Evolutionary conservation across 192 early-diverging fungal species (phyloP).

Genomic region (Backusella macrospora): DNA sequence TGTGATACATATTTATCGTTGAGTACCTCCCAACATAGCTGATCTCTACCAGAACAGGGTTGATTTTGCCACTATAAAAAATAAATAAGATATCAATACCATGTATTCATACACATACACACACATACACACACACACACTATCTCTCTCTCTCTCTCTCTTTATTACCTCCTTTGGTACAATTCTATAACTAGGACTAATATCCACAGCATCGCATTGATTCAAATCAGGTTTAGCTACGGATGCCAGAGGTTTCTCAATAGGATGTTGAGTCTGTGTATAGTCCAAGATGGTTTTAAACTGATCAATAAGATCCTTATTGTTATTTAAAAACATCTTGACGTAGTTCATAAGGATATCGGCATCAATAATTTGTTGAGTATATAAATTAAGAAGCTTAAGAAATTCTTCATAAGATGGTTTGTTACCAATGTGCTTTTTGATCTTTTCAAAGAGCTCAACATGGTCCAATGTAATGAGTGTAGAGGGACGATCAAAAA

Average conservation of each 20-base stretch:
- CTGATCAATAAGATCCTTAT: constrained; percentile 87
- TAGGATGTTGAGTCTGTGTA: constrained; percentile 66
- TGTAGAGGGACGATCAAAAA: constrained; percentile 11
- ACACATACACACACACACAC: background rate
- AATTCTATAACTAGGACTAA: constrained; percentile 71
- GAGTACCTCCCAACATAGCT: constrained; percentile 87
- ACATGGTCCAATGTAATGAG: constrained; percentile 73
- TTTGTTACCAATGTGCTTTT: constrained; percentile 83
- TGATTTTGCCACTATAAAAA: constrained; percentile 42
- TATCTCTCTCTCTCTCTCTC: no score
- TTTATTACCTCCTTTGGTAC: constrained; percentile 64
- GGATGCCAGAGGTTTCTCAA: constrained; percentile 62
- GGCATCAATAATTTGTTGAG: constrained; percentile 89
- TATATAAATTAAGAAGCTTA: constrained; percentile 91
- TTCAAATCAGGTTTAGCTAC: constrained; percentile 65
- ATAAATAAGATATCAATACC: background rate
- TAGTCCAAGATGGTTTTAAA: constrained; percentile 88
- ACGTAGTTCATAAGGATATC: constrained; percentile 84
- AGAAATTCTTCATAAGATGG: constrained; percentile 92
- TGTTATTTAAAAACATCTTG: constrained; percentile 81
- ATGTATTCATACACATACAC: background rate
- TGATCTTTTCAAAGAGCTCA: constrained; percentile 93
- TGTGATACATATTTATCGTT: constrained; percentile 96
- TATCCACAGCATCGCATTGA: constrained; percentile 48
- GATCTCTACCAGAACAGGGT: constrained; percentile 89